Evolutionary conservation across 768 basidiomycete species (phyloP).

Genomic region (Trametes sanguinea): DNA sequence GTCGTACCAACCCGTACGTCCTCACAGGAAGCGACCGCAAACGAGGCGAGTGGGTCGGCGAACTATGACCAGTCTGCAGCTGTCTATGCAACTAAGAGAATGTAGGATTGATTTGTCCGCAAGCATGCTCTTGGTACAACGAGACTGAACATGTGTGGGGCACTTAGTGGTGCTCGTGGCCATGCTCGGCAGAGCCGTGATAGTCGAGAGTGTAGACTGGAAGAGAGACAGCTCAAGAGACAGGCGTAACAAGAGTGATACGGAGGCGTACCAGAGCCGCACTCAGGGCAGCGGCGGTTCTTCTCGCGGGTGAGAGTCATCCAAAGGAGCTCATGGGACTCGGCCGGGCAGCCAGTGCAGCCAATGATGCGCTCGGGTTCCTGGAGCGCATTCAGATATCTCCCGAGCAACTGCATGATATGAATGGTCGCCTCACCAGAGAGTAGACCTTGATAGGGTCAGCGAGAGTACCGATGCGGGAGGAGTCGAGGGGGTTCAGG

Average conservation of each 20-base stretch:
- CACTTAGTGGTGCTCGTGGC: constrained; percentile 40
- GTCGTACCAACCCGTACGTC: too few species aligned
- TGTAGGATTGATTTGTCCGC: constrained; percentile 11
- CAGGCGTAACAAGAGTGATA: background rate
- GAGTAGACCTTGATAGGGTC: constrained; percentile 89
- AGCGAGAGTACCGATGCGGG: constrained; percentile 82
- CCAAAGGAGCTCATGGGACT: constrained; percentile 95
- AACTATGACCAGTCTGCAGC: too few species aligned
- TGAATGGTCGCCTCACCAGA: constrained; percentile 57
- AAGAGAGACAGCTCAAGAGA: constrained; percentile 9
- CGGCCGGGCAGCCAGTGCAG: constrained; percentile 92
- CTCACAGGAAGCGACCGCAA: too few species aligned
- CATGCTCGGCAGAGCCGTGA: constrained; percentile 55
- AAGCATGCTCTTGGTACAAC: constrained; percentile 20
- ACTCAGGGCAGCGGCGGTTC: constrained; percentile 84
- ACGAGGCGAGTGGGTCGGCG: too few species aligned
- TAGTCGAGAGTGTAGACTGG: constrained; percentile 76
- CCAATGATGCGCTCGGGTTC: constrained; percentile 84
- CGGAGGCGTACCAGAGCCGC: constrained; percentile 78
- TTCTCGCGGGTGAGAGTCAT: constrained; percentile 66
- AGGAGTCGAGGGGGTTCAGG: constrained; percentile 78
- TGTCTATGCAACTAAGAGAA: constrained; percentile 8
- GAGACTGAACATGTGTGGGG: constrained; percentile 13
- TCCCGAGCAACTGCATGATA: background rate
- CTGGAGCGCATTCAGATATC: constrained; percentile 40